Base-by-base conservation (phyloP, 2,329 filamentous ascomycete genomes). In the Cryphonectria radicalis region DNA sequence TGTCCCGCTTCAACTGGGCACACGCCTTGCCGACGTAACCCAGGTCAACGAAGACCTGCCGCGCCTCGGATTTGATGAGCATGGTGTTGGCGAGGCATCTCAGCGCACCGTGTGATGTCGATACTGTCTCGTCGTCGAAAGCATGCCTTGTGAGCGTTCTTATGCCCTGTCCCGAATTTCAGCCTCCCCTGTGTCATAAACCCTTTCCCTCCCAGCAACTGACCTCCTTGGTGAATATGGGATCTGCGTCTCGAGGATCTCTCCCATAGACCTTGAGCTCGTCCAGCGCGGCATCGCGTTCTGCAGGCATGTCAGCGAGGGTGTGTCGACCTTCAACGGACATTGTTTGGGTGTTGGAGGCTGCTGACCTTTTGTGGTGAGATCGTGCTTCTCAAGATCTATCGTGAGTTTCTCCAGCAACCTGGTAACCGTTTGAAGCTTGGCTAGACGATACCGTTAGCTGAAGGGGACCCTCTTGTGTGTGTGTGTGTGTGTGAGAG, bases 71-170 rank as follows among this genome's bases (percentile, higher is more conserved):
- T 73, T 90, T 86, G 25, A 97, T 86, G 0, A 97, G 84, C 77
- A 98, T 83, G 11, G 94, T 90, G 80, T 98, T 98, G 76, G 93
- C 95, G 64, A 98, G 82, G 76, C 94, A 95, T 76, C 94, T 89
- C 55, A 97, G 84, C 0, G 90, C 95, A 77, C 94, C 93, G 70
- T 91, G 89, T 2, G 92, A 92, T 1, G 91, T 90, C 11, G 86
- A 86, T 42, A 83, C 83, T 3, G 88, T 90, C 37, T 86, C 82
- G 73, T 87, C 89, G 66, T 93, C 87, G 76, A 97, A 93, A 4
- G 91, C 92, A 84, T 95, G 91, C 67, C 84, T 87, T 42, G 89
- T 86, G 60, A 98, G 84, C 63, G 89, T 92, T 71, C 88, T 84
- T 66, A 98, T 91, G 19, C 93, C 93, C 92, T 97, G 72, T 11